Conservation (phyloP, 202 grass and related monocot genomes). For the Cymbopogon flexuosus region DNA sequence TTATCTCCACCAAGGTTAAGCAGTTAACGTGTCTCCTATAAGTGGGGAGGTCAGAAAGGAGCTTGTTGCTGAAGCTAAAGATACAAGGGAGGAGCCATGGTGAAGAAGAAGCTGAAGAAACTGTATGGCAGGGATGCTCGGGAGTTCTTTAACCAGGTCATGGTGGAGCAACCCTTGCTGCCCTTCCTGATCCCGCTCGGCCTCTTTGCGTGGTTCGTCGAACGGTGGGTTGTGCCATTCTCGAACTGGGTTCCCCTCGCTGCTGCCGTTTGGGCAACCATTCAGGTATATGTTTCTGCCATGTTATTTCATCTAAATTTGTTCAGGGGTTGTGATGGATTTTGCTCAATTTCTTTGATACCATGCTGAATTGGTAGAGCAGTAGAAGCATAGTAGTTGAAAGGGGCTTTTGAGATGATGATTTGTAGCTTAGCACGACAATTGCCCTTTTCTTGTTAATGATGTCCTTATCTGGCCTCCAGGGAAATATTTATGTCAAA, state of each 20-base stretch:
- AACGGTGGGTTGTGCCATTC: conserved; percentile 94
- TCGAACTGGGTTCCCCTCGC: conserved; percentile 87
- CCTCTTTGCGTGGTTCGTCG: conserved; percentile 76
- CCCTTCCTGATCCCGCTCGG: conserved; percentile 77
- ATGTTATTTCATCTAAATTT: conserved; percentile 24
- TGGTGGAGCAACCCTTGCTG: conserved; percentile 77
- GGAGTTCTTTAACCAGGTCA: conserved; percentile 77
- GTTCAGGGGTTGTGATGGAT: not conserved
- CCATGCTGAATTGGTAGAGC: not conserved
- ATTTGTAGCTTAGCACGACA: not conserved
- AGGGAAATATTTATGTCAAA: not conserved
- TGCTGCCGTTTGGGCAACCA: conserved; percentile 85
- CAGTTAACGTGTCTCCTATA: not conserved
- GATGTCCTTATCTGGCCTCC: not conserved
- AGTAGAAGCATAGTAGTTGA: not conserved
- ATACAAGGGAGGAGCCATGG: conserved; percentile 43
- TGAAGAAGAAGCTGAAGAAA: conserved; percentile 56
- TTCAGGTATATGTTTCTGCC: conserved; percentile 46
- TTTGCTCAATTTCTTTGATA: not conserved
- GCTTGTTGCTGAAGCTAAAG: conserved; percentile 9
- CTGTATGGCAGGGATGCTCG: conserved; percentile 57
- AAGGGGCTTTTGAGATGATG: not conserved
- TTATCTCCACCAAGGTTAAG: not conserved
- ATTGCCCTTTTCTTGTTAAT: conserved; percentile 2
- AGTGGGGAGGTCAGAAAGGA: not conserved